A percentile compares a stretch with the other conserved stretches of the same genome.
Conservation (phyloP, 192 early-diverging fungal genomes). For the Neocallimastix lanati region DNA sequence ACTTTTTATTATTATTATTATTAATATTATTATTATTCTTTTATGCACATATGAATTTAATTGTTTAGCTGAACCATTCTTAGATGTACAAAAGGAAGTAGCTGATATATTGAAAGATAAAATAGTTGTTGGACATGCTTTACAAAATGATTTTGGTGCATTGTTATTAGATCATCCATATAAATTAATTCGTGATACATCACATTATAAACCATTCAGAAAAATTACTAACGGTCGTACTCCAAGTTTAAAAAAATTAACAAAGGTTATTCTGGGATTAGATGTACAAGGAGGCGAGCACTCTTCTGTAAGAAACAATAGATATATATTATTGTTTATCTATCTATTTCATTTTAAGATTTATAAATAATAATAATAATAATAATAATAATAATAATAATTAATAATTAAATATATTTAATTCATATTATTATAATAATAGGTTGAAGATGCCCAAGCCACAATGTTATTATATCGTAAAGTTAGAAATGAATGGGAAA, state of each 20-base stretch:
- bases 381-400: neutral
- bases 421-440: no score
- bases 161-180: constrained; percentile 68
- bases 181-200: constrained; percentile 63
- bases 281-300: constrained; percentile 75
- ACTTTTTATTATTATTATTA: no score
- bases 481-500: constrained; percentile 71
- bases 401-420: no score
- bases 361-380: neutral
- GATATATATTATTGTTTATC: no score
- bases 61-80: constrained; percentile 40
- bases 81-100: constrained; percentile 59
- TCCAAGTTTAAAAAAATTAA: constrained; percentile 58
- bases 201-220: constrained; percentile 56
- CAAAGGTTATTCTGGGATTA: constrained; percentile 50
- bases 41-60: no score
- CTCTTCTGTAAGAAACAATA: constrained; percentile 43
- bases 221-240: constrained; percentile 37
- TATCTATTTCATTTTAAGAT: neutral
- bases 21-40: no score
- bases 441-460: constrained; percentile 71
- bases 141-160: constrained; percentile 70
- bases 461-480: constrained; percentile 79
- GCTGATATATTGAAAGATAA: constrained; percentile 67
- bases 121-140: constrained; percentile 78